A percentile compares a stretch with the other conserved stretches of the same genome.
Evolutionary conservation across 2,329 filamentous ascomycete species (phyloP).

Genomic region (Sporothrix globosa): DNA sequence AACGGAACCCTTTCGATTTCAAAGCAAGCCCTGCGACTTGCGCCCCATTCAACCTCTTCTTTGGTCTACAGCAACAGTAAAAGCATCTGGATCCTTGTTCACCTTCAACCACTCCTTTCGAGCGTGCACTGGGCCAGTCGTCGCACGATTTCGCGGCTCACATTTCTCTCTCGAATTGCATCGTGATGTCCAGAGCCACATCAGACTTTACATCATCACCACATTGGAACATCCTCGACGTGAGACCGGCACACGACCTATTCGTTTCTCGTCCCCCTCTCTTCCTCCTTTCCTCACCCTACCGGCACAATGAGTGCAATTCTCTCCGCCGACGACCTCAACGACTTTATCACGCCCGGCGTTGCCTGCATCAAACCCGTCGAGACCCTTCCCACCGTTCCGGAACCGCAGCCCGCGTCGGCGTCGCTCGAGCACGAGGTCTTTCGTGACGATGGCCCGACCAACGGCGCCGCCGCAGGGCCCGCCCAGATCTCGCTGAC

Average conservation of each 20-base stretch:
- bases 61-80: background rate
- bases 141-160: background rate
- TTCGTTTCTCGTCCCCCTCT: background rate
- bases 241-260: background rate
- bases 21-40: slow-evolving; percentile 31
- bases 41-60: background rate
- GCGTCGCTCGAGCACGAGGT: slow-evolving; percentile 71
- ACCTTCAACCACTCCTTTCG: slow-evolving; percentile 13
- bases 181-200: background rate
- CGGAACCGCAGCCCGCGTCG: slow-evolving; percentile 43
- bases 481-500: slow-evolving; percentile 94
- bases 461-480: slow-evolving; percentile 50
- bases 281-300: background rate
- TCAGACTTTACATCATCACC: background rate
- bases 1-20: slow-evolving; percentile 26
- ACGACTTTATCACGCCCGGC: slow-evolving; percentile 97
- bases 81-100: background rate
- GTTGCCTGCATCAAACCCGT: slow-evolving; percentile 98
- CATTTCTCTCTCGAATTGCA: background rate
- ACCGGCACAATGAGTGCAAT: slow-evolving; percentile 82
- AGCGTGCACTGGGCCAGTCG: background rate
- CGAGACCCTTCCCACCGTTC: slow-evolving; percentile 77
- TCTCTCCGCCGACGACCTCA: slow-evolving; percentile 92
- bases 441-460: slow-evolving; percentile 82
- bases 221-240: background rate